Base-by-base conservation (phyloP, 352 stramenopile species). In the Pythium apleroticum region DNA sequence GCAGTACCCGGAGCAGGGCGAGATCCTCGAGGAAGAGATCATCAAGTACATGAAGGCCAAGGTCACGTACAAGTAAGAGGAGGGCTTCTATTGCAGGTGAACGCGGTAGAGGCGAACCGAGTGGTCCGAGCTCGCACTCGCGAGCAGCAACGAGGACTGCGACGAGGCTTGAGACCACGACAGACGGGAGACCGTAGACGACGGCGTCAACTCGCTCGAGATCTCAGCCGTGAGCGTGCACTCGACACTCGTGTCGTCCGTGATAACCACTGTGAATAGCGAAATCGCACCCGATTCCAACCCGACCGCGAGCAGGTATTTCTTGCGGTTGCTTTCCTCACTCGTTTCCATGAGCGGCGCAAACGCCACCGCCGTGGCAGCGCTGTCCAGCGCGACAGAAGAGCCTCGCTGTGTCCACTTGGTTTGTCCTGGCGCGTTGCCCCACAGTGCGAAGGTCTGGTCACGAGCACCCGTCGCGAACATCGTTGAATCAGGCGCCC, bases 31-130 rank as follows among this genome's bases (percentile, higher is more conserved):
- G 56, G 70, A 81, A 35, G 83, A 91, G 60, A 91, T 91, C 72
- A 82, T 31, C 46, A 89, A 91, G 73, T 91, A 89, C 63, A 89
- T 86, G 79, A 66, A 90, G 67, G 74, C 72, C 41, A 87, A 84
- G 35, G 78, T 85, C 52, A 71, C 58, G 30, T 90, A 84, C 65
- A 83, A 73, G 55, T 88, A 77, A 67, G 50, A 46, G 22, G 31
- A 41, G 43, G 24, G 2, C 9, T 11, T 68, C 48, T 54, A 68
- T 62, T 49, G 25, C 10, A 49, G 28, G 17, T 33, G 2, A 8
- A 87, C 31, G 5, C 28, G 69, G 65, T 75, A 89, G 7, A 91
- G 49, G 1, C 80, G 82, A 25, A 88, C 82, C 3, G 76, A 87
- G 59, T 68, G 74, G 39, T 91, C 82, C 15, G 49, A 68, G 27